Evolutionary conservation across 495 filamentous ascomycete genomes (phyloP).

Genomic region (Beverwykella pulmonaria): DNA sequence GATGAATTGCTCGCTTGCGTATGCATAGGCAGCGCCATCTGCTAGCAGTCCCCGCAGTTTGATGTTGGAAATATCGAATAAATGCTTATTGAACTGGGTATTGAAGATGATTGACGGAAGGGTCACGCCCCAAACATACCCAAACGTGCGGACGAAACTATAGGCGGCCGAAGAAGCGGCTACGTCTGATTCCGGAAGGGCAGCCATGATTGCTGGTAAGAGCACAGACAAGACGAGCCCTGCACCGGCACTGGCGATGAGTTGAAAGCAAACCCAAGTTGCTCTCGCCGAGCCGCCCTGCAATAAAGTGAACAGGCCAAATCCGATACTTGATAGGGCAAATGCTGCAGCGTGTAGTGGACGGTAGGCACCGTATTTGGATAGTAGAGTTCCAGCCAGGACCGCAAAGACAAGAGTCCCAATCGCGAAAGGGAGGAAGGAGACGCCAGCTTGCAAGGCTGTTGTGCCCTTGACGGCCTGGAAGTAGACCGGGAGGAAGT

Average conservation of each 20-base stretch:
- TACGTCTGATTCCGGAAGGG: conserved; percentile 43
- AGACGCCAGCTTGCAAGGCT: conserved; percentile 59
- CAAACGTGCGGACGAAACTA: conserved; percentile 54
- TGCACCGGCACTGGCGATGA: conserved; percentile 51
- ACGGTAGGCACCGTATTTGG: conserved; percentile 50
- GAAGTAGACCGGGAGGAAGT: conserved; percentile 68
- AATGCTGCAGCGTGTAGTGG: conserved; percentile 56
- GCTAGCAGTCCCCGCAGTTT: conserved; percentile 2
- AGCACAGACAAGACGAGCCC: conserved; percentile 52
- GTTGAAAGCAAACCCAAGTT: conserved; percentile 53
- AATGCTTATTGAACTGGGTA: conserved; percentile 36
- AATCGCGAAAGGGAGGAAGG: conserved; percentile 60
- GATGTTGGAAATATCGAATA: background rate
- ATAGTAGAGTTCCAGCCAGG: conserved; percentile 48
- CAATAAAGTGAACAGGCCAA: conserved; percentile 52
- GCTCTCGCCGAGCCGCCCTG: conserved; percentile 46
- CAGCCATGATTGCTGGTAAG: conserved; percentile 38
- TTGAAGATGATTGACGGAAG: conserved; percentile 58
- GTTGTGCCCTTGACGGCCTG: conserved; percentile 57
- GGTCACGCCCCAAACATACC: conserved; percentile 55
- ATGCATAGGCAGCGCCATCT: conserved; percentile 19
- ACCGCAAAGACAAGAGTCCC: conserved; percentile 53
- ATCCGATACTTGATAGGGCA: conserved; percentile 50
- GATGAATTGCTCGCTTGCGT: conserved; percentile 2
- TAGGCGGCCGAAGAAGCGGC: conserved; percentile 51